These are phyloP conservation scores for Pythium sukuiense DNA, from an alignment of 352 stramenopile species.

Conservation along the genomic window DNA sequence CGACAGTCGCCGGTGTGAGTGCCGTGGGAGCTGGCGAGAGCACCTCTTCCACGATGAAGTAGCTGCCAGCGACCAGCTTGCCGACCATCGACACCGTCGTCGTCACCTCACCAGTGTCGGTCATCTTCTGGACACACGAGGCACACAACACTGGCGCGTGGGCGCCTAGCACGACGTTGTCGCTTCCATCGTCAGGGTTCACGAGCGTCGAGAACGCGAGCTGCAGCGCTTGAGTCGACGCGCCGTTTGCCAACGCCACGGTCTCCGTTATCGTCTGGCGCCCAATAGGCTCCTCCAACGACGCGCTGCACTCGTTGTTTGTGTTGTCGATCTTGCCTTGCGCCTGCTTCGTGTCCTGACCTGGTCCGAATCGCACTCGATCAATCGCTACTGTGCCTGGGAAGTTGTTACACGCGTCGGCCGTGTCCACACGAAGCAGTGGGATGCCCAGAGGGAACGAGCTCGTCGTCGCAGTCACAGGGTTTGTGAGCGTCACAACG, in stretches of 20 bases:
- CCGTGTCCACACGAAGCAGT: constrained; percentile 33
- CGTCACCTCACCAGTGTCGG: constrained; percentile 33
- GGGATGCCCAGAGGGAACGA: constrained; percentile 44
- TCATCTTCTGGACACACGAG: constrained; percentile 61
- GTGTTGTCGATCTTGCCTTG: constrained; percentile 54
- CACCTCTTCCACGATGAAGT: constrained; percentile 71
- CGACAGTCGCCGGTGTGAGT: constrained; percentile 34
- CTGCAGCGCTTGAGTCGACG: constrained; percentile 37
- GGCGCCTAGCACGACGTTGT: constrained; percentile 33
- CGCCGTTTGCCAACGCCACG: constrained; percentile 33
- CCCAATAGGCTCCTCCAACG: constrained; percentile 40
- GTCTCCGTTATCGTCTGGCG: constrained; percentile 44
- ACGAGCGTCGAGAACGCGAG: constrained; percentile 37
- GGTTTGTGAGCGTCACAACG: constrained; percentile 47
- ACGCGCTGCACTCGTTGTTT: constrained; percentile 57
- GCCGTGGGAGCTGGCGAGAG: constrained; percentile 41
- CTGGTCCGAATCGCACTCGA: constrained; percentile 50
- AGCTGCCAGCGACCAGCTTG: constrained; percentile 29
- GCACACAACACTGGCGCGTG: constrained; percentile 45
- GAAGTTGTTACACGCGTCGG: constrained; percentile 37
- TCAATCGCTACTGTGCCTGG: constrained; percentile 29
- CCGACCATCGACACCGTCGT: constrained; percentile 37
- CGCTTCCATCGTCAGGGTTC: constrained; percentile 17
- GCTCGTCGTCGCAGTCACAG: constrained; percentile 37
- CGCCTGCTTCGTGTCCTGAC: constrained; percentile 43